phyloP scores from a whole-genome alignment of 1,139 yeast genomes.

The Wickerhamomyces sp. region DNA sequence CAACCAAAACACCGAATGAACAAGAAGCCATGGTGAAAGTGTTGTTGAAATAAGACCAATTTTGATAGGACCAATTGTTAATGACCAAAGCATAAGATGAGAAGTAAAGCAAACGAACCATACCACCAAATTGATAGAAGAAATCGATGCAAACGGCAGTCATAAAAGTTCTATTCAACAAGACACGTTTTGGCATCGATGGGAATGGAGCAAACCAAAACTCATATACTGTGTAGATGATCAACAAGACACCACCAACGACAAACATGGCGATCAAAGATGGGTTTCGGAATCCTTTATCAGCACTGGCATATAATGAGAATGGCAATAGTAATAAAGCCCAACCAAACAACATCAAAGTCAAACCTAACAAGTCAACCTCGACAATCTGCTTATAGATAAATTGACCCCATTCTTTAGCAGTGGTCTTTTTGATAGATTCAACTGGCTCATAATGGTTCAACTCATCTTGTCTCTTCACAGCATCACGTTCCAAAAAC shows the following conservation, averaged over 20 bases:
- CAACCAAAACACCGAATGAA: slow-evolving; percentile 31
- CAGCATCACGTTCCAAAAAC: slow-evolving; percentile 27
- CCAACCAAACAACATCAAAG: slow-evolving; percentile 34
- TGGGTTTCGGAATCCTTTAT: slow-evolving; percentile 31
- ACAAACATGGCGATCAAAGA: slow-evolving; percentile 35
- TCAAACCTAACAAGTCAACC: slow-evolving; percentile 32
- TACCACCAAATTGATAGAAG: slow-evolving; percentile 27
- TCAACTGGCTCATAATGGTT: slow-evolving; percentile 4
- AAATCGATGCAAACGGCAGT: slow-evolving; percentile 28
- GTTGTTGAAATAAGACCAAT: slow-evolving; percentile 33
- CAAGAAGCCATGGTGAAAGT: slow-evolving; percentile 32
- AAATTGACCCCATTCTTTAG: not conserved
- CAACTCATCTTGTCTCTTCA: slow-evolving; percentile 11
- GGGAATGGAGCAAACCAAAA: slow-evolving; percentile 29
- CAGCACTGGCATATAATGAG: slow-evolving; percentile 28
- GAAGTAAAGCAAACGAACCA: slow-evolving; percentile 24
- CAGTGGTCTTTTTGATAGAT: not conserved
- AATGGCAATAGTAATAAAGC: slow-evolving; percentile 32
- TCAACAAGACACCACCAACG: slow-evolving; percentile 30
- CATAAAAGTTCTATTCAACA: slow-evolving; percentile 31
- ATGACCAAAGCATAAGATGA: slow-evolving; percentile 27
- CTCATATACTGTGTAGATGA: slow-evolving; percentile 27
- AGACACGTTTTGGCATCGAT: slow-evolving; percentile 31
- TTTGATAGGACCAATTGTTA: slow-evolving; percentile 24
- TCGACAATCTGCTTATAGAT: slow-evolving; percentile 22